A percentile compares a stretch with the other conserved stretches of the same genome.
These are phyloP conservation scores for Cardamine resedifolia DNA, from an alignment of 345 rosid genomes.

Conservation along the genomic window DNA sequence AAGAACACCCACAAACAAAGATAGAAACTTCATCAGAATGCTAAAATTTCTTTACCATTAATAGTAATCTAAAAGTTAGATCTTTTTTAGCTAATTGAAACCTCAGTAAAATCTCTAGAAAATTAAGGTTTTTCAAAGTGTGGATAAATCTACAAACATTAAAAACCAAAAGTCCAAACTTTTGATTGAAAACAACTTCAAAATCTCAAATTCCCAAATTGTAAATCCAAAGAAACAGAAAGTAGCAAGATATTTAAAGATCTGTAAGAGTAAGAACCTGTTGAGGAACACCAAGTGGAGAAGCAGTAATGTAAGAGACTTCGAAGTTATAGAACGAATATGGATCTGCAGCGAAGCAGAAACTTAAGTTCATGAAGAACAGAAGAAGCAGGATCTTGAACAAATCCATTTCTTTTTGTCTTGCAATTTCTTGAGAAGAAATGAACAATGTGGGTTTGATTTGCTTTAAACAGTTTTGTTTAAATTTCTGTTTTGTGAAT, in stretches of 20 bases:
- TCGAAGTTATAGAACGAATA: constrained; percentile 61
- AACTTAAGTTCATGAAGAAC: constrained; percentile 49
- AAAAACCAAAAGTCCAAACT: neutral
- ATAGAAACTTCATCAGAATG: constrained; percentile 23
- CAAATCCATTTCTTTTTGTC: constrained; percentile 48
- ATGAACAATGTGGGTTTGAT: constrained; percentile 10
- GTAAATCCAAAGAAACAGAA: neutral
- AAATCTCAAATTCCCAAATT: constrained; percentile 7
- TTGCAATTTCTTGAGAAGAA: constrained; percentile 23
- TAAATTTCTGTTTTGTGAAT: constrained; percentile 18
- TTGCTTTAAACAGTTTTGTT: constrained; percentile 10
- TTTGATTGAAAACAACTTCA: neutral
- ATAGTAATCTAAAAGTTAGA: constrained; percentile 25
- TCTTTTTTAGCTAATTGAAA: constrained; percentile 9
- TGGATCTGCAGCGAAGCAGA: constrained; percentile 77
- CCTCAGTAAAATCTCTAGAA: neutral
- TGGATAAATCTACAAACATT: constrained; percentile 2
- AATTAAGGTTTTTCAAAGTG: constrained; percentile 9
- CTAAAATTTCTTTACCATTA: neutral
- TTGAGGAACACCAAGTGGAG: constrained; percentile 95
- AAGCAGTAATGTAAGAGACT: constrained; percentile 91
- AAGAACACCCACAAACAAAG: constrained; percentile 32
- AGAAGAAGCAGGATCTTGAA: constrained; percentile 41
- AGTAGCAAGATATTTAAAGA: constrained; percentile 26
- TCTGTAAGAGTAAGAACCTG: constrained; percentile 52